Conservation (phyloP, 768 basidiomycete species). For the Xanthoconium stramineum region DNA sequence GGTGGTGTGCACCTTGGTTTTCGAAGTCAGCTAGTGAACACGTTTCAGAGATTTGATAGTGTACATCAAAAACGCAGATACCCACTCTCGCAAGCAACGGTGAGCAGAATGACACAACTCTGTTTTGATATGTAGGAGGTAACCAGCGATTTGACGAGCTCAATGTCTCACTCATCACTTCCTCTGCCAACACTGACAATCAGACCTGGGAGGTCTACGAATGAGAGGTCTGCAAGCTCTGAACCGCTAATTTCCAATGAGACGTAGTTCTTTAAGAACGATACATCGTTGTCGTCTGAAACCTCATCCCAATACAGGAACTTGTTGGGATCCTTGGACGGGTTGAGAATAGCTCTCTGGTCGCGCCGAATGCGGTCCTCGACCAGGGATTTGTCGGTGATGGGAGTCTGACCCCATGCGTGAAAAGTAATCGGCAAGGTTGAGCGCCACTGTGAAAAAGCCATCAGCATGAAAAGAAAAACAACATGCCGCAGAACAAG, state of each 20-base stretch:
- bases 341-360: conserved; percentile 64
- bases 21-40: conserved; percentile 67
- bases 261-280: conserved; percentile 57
- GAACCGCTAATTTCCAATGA: conserved; percentile 57
- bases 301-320: conserved; percentile 16
- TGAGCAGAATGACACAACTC: conserved; percentile 67
- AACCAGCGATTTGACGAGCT: conserved; percentile 57
- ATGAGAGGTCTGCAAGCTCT: conserved; percentile 60
- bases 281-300: conserved; percentile 16
- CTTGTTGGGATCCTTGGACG: conserved; percentile 25
- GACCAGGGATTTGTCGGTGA: conserved; percentile 50
- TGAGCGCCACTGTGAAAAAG: too few relatives aligned
- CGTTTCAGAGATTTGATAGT: conserved; percentile 36
- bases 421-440: too few relatives aligned
- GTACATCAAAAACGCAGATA: neutral
- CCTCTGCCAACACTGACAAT: conserved; percentile 52
- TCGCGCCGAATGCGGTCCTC: conserved; percentile 67
- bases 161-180: conserved; percentile 55
- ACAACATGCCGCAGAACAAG: too few relatives aligned
- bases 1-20: conserved; percentile 68
- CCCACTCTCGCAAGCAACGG: conserved; percentile 47
- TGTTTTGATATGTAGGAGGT: conserved; percentile 58
- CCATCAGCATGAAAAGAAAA: too few relatives aligned
- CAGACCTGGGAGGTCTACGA: conserved; percentile 62
- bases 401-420: conserved; percentile 20